phyloP scores from a whole-genome alignment of 1,284 basidiomycete species.

The Pseudozyma thailandica region DNA sequence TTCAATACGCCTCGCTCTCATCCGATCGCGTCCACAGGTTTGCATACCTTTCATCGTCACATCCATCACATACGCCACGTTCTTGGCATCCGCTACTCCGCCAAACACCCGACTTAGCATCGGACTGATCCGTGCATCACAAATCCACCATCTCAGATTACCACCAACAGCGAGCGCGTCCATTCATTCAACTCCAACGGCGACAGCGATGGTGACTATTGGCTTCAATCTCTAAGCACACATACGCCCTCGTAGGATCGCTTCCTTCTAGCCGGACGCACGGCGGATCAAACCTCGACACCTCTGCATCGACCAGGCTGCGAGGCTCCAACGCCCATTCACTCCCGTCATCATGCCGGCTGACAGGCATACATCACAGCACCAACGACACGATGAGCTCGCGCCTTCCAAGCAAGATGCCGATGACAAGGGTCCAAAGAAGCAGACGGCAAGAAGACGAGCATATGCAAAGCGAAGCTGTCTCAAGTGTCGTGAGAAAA shows the following conservation, averaged over 20 bases:
- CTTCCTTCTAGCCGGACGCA: neutral
- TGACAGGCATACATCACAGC: slow-evolving; percentile 11
- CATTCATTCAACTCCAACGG: neutral
- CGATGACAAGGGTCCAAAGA: slow-evolving; percentile 7
- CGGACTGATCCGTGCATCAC: neutral
- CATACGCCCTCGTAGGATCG: neutral
- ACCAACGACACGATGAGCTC: slow-evolving; percentile 13
- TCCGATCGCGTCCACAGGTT: no score
- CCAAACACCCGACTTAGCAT: neutral
- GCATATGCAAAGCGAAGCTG: slow-evolving; percentile 57
- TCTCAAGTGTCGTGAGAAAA: slow-evolving; percentile 54
- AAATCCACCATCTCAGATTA: neutral
- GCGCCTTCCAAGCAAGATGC: slow-evolving; percentile 4
- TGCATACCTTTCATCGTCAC: neutral
- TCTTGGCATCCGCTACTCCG: neutral
- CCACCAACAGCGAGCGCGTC: neutral
- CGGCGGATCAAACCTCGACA: no score
- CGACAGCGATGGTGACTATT: neutral
- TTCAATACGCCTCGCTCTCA: no score
- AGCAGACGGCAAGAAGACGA: slow-evolving; percentile 37
- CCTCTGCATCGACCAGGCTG: no score
- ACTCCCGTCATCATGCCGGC: slow-evolving; percentile 19
- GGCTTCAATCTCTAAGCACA: neutral
- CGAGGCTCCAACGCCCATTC: neutral
- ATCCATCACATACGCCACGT: neutral